These are phyloP conservation scores for Lyophyllum shimeji DNA, from an alignment of 768 basidiomycete genomes.

Conservation along the genomic window DNA sequence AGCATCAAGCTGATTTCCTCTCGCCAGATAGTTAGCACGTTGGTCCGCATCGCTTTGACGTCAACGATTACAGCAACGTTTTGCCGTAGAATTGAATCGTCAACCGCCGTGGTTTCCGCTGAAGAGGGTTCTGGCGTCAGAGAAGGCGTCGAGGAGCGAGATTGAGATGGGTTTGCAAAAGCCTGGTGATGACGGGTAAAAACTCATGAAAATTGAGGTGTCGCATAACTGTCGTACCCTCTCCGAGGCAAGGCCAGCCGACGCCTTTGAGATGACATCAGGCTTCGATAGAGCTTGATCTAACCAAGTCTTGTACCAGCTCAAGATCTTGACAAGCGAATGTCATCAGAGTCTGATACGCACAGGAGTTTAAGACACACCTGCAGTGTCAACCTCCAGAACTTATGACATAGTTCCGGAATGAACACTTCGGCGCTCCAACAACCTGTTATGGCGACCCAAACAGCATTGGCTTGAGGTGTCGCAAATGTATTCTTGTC, in stretches of 20 bases:
- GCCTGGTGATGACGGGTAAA: constrained; percentile 2
- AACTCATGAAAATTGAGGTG: not conserved
- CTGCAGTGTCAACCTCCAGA: constrained; percentile 93
- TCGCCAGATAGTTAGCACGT: constrained; percentile 61
- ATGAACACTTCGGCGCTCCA: constrained; percentile 90
- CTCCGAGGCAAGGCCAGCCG: constrained; percentile 30
- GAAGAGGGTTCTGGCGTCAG: constrained; percentile 46
- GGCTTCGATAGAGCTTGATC: constrained; percentile 47
- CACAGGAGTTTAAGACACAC: constrained; percentile 36
- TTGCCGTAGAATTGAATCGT: constrained; percentile 66
- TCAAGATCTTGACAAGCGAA: constrained; percentile 57
- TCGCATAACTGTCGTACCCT: constrained; percentile 18
- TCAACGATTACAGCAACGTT: constrained; percentile 71
- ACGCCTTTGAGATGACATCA: constrained; percentile 35
- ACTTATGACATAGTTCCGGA: constrained; percentile 76
- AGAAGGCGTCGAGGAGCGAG: constrained; percentile 55
- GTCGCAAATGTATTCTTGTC: constrained; percentile 47
- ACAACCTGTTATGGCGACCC: constrained; percentile 72
- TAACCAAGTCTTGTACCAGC: constrained; percentile 81
- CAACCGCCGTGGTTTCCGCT: constrained; percentile 55
- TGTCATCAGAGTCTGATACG: not conserved
- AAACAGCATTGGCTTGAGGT: constrained; percentile 64
- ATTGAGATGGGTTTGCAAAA: constrained; percentile 22
- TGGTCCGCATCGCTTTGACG: constrained; percentile 53
- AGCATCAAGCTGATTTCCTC: constrained; percentile 66